phyloP scores from a whole-genome alignment of 1,284 basidiomycete genomes.

The Flammula alnicola region DNA sequence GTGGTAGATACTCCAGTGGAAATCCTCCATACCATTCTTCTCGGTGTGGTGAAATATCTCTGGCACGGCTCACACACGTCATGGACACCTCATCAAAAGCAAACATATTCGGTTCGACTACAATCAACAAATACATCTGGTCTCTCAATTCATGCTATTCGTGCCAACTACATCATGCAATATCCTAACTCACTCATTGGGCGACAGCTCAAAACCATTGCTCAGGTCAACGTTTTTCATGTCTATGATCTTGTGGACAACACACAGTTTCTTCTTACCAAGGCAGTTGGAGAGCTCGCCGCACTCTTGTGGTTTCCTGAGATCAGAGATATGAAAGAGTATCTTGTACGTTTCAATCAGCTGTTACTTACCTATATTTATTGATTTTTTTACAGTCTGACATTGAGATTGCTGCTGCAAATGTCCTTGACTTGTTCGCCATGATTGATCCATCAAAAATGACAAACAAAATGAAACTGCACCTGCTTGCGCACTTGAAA shows the following conservation, averaged over 20 bases:
- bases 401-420: conserved; percentile 32
- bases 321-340: conserved; percentile 38
- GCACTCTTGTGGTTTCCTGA: conserved; percentile 39
- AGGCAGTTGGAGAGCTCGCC: conserved; percentile 34
- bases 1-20: conserved; percentile 41
- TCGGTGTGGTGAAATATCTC: conserved; percentile 42
- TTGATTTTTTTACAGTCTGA: conserved; percentile 32
- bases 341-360: conserved; percentile 31
- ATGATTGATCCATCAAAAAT: conserved; percentile 37
- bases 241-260: conserved; percentile 33
- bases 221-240: conserved; percentile 39
- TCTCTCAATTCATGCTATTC: conserved; percentile 35
- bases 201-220: conserved; percentile 44
- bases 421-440: conserved; percentile 37
- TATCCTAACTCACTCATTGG: conserved; percentile 45
- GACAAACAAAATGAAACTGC: conserved; percentile 39
- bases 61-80: conserved; percentile 34
- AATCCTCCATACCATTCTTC: conserved; percentile 41
- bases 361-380: not conserved
- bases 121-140: conserved; percentile 34
- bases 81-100: conserved; percentile 25
- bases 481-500: conserved; percentile 38
- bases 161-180: conserved; percentile 41
- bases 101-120: conserved; percentile 30
- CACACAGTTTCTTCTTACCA: conserved; percentile 25